Evolutionary conservation across 2,329 filamentous ascomycete species (phyloP).

Genomic region (Neopestalotiopsis sp.): DNA sequence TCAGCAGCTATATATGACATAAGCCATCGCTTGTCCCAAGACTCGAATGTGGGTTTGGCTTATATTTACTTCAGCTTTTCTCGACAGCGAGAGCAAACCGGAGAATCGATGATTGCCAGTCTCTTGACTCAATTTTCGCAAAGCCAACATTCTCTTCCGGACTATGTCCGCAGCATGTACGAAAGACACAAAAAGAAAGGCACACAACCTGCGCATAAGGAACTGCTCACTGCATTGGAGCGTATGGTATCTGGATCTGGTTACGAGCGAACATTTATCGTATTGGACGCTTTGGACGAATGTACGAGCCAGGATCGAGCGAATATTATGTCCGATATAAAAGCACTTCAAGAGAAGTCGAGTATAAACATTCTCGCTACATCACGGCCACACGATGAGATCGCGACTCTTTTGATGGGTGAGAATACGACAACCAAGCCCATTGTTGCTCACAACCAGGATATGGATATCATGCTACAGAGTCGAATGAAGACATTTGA

Average conservation of each 20-base stretch:
- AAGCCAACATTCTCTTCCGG: conserved; percentile 29
- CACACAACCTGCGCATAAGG: neutral
- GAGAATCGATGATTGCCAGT: conserved; percentile 35
- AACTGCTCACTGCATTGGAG: neutral
- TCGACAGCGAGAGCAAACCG: conserved; percentile 42
- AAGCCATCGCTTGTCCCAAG: conserved; percentile 23
- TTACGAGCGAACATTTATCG: neutral
- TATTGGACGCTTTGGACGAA: neutral
- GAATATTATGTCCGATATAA: neutral
- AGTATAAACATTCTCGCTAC: neutral
- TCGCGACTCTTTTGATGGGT: neutral
- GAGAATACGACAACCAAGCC: neutral
- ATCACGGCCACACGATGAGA: neutral
- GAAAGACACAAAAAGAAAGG: neutral
- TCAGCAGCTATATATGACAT: conserved; percentile 50
- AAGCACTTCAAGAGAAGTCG: neutral
- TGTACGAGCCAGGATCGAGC: neutral
- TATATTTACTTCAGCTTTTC: conserved; percentile 53
- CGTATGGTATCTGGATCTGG: neutral
- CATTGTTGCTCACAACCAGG: neutral
- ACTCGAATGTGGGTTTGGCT: conserved; percentile 39
- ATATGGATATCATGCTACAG: neutral
- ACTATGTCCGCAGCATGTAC: conserved; percentile 35
- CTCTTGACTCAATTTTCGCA: conserved; percentile 44
- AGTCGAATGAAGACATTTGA: neutral